Base-by-base conservation (phyloP, 805 yeast species). In the Torulaspora gathmanii region DNA sequence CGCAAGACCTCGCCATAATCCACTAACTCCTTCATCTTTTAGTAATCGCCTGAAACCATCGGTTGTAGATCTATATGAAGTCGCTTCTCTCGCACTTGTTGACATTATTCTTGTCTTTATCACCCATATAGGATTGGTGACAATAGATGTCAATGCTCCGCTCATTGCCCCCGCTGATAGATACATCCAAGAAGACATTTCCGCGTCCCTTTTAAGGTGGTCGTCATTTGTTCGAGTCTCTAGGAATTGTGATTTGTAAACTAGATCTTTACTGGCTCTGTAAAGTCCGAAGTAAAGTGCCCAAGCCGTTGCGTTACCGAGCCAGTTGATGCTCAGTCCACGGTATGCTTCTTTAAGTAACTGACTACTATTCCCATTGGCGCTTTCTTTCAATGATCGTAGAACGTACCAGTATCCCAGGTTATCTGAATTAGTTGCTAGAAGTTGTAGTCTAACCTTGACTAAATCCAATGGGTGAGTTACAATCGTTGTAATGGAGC, bases 91-190 rank as follows among this genome's bases (percentile, higher is more conserved):
- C 19, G 47, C 40, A 37, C 60, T 58, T 11, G 63, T 76, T 15
- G 89, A 80, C 56, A 90, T 72, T 53, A 91, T 83, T 50, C 98
- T 73, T 0, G 99, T 93, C 64, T 93, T 93, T 15, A 93, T 63
- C 1, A 93, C 96, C 99, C 99, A 91, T 9, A 91, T 76, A 1
- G 99, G 99, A 60, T 89, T 93, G 1, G 99, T 90, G 12, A 86
- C 33, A 0, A 87, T 44, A 1, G 95, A 77, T 0, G 96, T 87
- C 4, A 80, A 57, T 33, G 80, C 58, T 0, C 99, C 99, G 0
- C 97, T 89, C 1, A 73, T 51, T 38, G 80, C 74, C 2, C 89
- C 85, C 38, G 83, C 67, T 3, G 67, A 43, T 23, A 83, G 55
- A 62, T 79, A 79, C 49, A 74, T 71, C 44, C 66, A 61, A 6